Evolutionary conservation across 257 asterid genomes (phyloP), one percentile per base, ranked within the genome.

Genomic region (Nicotiana obtusifolia): DNA sequence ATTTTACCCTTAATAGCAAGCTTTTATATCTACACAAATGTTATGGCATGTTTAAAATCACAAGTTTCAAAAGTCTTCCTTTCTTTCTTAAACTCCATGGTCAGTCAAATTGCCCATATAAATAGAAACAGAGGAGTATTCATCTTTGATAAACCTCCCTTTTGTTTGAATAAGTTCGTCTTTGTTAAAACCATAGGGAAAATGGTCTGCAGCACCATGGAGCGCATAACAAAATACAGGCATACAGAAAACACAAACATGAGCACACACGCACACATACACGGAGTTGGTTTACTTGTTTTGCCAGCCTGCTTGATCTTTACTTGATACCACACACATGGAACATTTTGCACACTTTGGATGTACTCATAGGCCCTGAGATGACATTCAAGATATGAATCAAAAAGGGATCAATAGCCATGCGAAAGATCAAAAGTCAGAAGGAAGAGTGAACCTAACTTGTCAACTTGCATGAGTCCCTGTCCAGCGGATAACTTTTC

Each of bases 391-490:
- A 87, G 82, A 76, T 64, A 77, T 78, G 52, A 80, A 83, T 84
- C 84, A 87, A 16, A 82, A 44, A 53, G 59, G 54, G 31, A 69
- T 85, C 67, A 71, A 60, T 57, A 49, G 11, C 41, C 22, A 33
- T 80, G 24, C 66, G 20, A 80, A 85, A 83, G 68, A 88, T 82
- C 31, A 84, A 76, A 77, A 82, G 80, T 66, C 59, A 56, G 16
- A 85, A 78, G 78, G 62, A 41, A 64, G 85, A 64, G 87, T 49
- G 79, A 86, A 90, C 57, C 84, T 89, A 76, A 95, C 99, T 89
- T 93, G 97, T 93, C 97, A 84, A 95, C 96, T 91, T 95, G 98
- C 98, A 95, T 88, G 88, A 95, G 90, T 86, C 99, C 99, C 85
- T 95, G 97, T 83, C 99, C 99, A 84, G 97, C 82, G 49, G 98